Percentiles rank a stretch among this genome's conserved stretches.
Evolutionary conservation across 768 basidiomycete species (phyloP).

Genomic region (Suillus lakei): DNA sequence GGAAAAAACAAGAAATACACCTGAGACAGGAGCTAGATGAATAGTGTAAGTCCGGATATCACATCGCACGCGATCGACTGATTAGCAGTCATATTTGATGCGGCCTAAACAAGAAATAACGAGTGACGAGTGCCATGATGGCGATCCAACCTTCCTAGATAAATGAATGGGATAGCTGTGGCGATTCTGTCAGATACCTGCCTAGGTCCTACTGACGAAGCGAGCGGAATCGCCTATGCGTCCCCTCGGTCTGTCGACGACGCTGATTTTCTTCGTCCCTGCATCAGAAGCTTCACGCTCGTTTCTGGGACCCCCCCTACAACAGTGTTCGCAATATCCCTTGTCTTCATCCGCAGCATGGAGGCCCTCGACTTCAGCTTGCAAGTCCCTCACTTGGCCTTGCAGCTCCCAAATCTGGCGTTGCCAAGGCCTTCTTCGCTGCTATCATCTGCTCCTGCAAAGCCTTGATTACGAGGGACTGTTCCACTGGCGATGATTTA

Average conservation of each 20-base stretch:
- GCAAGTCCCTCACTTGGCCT: conserved; percentile 71
- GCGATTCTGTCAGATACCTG: conserved; percentile 7
- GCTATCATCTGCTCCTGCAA: conserved; percentile 65
- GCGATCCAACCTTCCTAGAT: conserved; percentile 21
- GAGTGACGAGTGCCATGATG: conserved; percentile 4
- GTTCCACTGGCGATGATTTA: conserved; percentile 41
- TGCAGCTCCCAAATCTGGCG: conserved; percentile 78
- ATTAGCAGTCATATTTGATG: conserved; percentile 11
- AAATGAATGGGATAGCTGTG: conserved; percentile 9
- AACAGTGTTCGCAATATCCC: conserved; percentile 63
- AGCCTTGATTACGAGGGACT: conserved; percentile 49
- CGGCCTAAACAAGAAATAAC: conserved; percentile 21
- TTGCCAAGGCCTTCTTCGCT: conserved; percentile 69
- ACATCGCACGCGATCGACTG: conserved; percentile 16
- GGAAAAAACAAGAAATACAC: conserved; percentile 3
- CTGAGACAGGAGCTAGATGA: conserved; percentile 17
- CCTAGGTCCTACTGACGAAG: conserved; percentile 52
- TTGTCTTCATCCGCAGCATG: conserved; percentile 44
- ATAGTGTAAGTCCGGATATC: conserved; percentile 17
- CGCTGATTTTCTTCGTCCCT: conserved; percentile 36
- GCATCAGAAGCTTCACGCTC: conserved; percentile 18
- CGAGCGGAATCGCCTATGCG: conserved; percentile 69
- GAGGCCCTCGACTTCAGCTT: conserved; percentile 66
- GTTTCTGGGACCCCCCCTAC: conserved; percentile 46
- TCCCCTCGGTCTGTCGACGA: conserved; percentile 68